phyloP scores from a whole-genome alignment of 2,329 filamentous ascomycete species.

The Clarireedia paspali region DNA sequence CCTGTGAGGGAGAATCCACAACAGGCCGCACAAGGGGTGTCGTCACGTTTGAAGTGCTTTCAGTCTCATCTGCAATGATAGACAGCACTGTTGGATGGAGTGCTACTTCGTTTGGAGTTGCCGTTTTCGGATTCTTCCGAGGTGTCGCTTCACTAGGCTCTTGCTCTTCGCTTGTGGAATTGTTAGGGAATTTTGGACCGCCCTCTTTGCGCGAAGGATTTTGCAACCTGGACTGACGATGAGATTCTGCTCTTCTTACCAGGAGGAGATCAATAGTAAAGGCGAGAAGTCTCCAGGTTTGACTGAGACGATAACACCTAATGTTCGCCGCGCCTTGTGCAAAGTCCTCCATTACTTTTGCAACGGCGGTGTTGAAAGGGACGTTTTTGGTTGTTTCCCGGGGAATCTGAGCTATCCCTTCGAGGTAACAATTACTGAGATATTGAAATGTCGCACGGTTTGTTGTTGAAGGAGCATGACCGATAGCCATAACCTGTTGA shows the following conservation, averaged over 20 bases:
- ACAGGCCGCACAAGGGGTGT: slow-evolving; percentile 51
- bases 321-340: slow-evolving; percentile 49
- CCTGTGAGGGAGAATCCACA: slow-evolving; percentile 25
- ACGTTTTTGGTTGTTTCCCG: neutral
- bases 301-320: slow-evolving; percentile 51
- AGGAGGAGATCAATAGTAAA: slow-evolving; percentile 50
- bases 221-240: slow-evolving; percentile 41
- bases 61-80: slow-evolving; percentile 37
- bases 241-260: slow-evolving; percentile 46
- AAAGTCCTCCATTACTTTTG: slow-evolving; percentile 46
- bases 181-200: slow-evolving; percentile 20
- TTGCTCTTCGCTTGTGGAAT: slow-evolving; percentile 14
- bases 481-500: slow-evolving; percentile 56
- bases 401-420: slow-evolving; percentile 34
- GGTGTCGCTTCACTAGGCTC: slow-evolving; percentile 22
- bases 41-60: slow-evolving; percentile 55
- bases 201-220: slow-evolving; percentile 9
- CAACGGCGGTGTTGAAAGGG: slow-evolving; percentile 33
- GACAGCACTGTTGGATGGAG: slow-evolving; percentile 14
- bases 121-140: slow-evolving; percentile 13
- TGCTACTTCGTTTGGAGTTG: slow-evolving; percentile 12
- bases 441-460: slow-evolving; percentile 48
- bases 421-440: slow-evolving; percentile 48
- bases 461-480: slow-evolving; percentile 44
- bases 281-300: slow-evolving; percentile 55